Conservation (phyloP, 2,329 filamentous ascomycete genomes). For the Diaporthe longicolla region DNA sequence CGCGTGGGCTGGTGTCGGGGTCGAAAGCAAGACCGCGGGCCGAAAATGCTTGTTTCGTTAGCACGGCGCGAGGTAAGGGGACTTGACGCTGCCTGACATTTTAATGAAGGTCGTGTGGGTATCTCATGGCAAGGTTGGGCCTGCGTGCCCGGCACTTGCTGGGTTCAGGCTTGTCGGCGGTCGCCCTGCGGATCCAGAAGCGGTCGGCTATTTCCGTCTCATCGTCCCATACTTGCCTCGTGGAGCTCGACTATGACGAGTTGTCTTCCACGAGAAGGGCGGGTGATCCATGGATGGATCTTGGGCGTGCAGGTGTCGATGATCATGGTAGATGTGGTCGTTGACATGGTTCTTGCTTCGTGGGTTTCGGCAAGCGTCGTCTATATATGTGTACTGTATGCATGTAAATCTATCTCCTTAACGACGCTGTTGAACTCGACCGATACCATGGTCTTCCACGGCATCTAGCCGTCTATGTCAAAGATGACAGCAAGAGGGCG, state of each 20-base stretch:
- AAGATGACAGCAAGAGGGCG: neutral
- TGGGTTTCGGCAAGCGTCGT: neutral
- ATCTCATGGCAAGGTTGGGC: neutral
- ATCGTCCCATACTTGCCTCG: neutral
- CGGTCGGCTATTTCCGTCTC: neutral
- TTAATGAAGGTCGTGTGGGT: neutral
- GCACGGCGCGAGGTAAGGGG: neutral
- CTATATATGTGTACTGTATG: neutral
- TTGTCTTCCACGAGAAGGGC: neutral
- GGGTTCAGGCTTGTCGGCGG: slow-evolving; percentile 15
- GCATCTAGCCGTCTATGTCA: neutral
- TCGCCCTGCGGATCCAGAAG: neutral
- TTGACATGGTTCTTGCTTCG: neutral
- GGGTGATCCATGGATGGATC: neutral
- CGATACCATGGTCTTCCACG: neutral
- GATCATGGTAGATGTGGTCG: neutral
- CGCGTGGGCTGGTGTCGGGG: no score
- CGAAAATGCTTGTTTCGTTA: slow-evolving; percentile 11
- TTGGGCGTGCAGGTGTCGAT: neutral
- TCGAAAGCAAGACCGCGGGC: neutral
- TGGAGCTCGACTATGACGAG: neutral
- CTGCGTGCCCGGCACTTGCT: neutral
- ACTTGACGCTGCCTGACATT: neutral
- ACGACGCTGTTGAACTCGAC: neutral
- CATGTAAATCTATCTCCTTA: neutral